Evolutionary conservation across 2,329 filamentous ascomycete species (phyloP).

Genomic region (Juglanconis juglandina): DNA sequence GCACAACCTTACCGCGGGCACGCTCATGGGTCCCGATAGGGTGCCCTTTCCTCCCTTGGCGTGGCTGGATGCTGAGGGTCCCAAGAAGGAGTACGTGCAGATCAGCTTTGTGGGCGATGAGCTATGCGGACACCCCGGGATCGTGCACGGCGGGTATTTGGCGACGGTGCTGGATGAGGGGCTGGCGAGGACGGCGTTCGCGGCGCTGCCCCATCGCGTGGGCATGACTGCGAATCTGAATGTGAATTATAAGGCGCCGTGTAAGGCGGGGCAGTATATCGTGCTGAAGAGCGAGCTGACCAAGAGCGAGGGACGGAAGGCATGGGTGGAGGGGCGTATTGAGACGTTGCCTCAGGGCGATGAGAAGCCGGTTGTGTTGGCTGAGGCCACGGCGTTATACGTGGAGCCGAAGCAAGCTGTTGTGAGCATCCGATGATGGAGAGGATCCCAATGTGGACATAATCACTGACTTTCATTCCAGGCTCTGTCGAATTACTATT

Average conservation of each 20-base stretch:
- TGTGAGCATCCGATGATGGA: conserved; percentile 44
- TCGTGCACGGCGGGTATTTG: conserved; percentile 85
- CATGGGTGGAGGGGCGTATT: conserved; percentile 85
- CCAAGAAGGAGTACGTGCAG: conserved; percentile 58
- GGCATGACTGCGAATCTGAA: conserved; percentile 83
- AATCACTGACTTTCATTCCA: conserved; percentile 3
- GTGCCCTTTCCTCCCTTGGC: conserved; percentile 78
- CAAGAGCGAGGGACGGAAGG: conserved; percentile 88
- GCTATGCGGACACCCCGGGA: conserved; percentile 84
- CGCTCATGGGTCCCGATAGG: conserved; percentile 69
- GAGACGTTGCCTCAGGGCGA: conserved; percentile 69
- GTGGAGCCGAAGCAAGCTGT: conserved; percentile 81
- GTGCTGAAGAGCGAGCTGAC: conserved; percentile 76
- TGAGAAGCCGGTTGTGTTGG: conserved; percentile 64
- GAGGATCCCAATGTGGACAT: not conserved
- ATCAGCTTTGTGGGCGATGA: conserved; percentile 75
- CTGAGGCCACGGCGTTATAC: conserved; percentile 82
- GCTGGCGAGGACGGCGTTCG: conserved; percentile 82
- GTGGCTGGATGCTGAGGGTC: conserved; percentile 68
- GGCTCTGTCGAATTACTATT: conserved; percentile 9
- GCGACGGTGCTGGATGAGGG: conserved; percentile 94
- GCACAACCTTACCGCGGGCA: conserved; percentile 79
- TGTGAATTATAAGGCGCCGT: conserved; percentile 78
- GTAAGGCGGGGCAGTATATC: conserved; percentile 69
- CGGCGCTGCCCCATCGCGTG: conserved; percentile 79